Conservation (phyloP, 2,329 filamentous ascomycete species). For the Trematosphaeria pertusa region DNA sequence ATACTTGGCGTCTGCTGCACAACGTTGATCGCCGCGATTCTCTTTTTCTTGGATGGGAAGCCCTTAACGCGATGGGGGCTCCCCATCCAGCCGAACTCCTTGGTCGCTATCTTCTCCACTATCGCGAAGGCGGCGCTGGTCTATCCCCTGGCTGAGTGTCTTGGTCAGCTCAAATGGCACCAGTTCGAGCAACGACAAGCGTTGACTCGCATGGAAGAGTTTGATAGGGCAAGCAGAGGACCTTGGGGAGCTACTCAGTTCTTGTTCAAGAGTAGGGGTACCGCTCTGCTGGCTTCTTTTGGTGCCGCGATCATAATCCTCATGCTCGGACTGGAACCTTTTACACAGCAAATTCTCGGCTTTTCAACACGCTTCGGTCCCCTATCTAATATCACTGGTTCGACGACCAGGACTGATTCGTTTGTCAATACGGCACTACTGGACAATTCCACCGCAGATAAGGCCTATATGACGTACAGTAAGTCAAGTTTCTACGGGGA, state of each 20-base stretch:
- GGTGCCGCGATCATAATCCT: constrained; percentile 33
- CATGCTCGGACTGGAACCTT: constrained; percentile 34
- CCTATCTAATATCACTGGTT: not conserved
- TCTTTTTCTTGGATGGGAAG: constrained; percentile 8
- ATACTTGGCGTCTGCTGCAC: not conserved
- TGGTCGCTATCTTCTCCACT: constrained; percentile 29
- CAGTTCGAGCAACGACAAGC: constrained; percentile 18
- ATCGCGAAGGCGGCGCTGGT: constrained; percentile 36
- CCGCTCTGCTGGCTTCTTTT: constrained; percentile 17
- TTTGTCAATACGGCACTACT: no score
- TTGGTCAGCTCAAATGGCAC: constrained; percentile 40
- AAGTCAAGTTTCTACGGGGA: no score
- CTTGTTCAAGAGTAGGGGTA: constrained; percentile 21
- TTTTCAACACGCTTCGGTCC: no score
- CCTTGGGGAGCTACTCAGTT: constrained; percentile 33
- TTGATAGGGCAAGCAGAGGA: constrained; percentile 37
- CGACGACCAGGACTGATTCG: no score
- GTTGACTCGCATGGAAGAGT: constrained; percentile 27
- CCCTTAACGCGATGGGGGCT: constrained; percentile 8
- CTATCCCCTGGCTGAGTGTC: constrained; percentile 27
- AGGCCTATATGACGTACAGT: no score
- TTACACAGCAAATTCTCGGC: constrained; percentile 31
- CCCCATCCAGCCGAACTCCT: constrained; percentile 15
- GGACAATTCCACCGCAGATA: no score
- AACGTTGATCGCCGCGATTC: constrained; percentile 4